Conservation (phyloP, 257 asterid genomes). For the Cinchona pubescens region DNA sequence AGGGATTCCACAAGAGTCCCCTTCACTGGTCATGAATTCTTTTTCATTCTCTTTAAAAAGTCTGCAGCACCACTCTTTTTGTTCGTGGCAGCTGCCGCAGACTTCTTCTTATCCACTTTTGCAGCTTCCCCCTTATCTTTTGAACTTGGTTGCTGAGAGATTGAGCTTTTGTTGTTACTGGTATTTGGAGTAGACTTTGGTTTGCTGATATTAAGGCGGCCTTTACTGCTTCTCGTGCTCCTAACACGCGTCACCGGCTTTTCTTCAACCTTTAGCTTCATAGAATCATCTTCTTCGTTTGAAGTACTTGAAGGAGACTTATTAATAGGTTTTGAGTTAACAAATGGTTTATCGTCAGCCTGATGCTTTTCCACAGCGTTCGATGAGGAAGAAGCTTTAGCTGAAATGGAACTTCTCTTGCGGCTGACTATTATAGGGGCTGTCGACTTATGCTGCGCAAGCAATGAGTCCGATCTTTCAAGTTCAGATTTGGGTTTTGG, state of each 20-base stretch:
- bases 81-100: neutral
- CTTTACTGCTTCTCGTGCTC: slow-evolving; percentile 32
- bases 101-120: slow-evolving; percentile 27
- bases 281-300: slow-evolving; percentile 31
- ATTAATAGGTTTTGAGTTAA: slow-evolving; percentile 13
- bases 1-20: slow-evolving; percentile 22
- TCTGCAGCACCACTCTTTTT: slow-evolving; percentile 39
- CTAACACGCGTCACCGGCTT: slow-evolving; percentile 40
- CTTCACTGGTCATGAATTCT: slow-evolving; percentile 29
- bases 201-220: slow-evolving; percentile 17
- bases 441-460: slow-evolving; percentile 26
- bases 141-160: slow-evolving; percentile 15
- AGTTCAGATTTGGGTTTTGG: slow-evolving; percentile 20
- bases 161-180: slow-evolving; percentile 18
- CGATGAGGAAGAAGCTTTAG: slow-evolving; percentile 27
- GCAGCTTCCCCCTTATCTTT: slow-evolving; percentile 19
- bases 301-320: slow-evolving; percentile 27
- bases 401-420: slow-evolving; percentile 42
- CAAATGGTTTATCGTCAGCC: slow-evolving; percentile 18
- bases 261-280: slow-evolving; percentile 29
- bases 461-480: slow-evolving; percentile 31
- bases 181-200: slow-evolving; percentile 19
- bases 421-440: slow-evolving; percentile 37
- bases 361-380: slow-evolving; percentile 21
- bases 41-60: slow-evolving; percentile 33